phyloP scores from a whole-genome alignment of 2,329 filamentous ascomycete genomes.

The Didymella keratinophila region DNA sequence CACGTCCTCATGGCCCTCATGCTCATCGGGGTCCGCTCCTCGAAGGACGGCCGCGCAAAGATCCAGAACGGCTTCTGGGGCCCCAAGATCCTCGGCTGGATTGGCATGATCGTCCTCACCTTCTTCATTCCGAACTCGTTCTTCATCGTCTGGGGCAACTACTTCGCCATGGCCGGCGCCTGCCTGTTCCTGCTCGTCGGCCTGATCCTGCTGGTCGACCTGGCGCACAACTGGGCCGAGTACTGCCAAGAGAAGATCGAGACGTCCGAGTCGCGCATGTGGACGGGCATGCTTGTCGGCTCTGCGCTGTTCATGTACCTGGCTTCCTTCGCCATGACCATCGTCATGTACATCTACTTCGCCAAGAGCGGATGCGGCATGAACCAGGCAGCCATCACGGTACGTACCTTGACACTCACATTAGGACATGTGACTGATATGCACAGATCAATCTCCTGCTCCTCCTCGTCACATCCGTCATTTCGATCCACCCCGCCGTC shows the following conservation, averaged over 20 bases:
- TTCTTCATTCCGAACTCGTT: slow-evolving; percentile 96
- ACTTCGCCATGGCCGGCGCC: slow-evolving; percentile 84
- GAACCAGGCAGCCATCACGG: slow-evolving; percentile 95
- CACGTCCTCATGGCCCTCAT: slow-evolving; percentile 86
- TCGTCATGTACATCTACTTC: slow-evolving; percentile 98
- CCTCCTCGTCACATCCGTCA: slow-evolving; percentile 78
- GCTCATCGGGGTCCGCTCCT: slow-evolving; percentile 84
- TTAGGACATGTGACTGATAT: slow-evolving; percentile 10
- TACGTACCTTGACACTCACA: slow-evolving; percentile 43
- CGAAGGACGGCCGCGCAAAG: slow-evolving; percentile 83
- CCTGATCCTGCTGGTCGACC: slow-evolving; percentile 88
- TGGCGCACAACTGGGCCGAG: slow-evolving; percentile 97
- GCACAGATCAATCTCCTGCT: slow-evolving; percentile 79
- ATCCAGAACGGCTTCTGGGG: slow-evolving; percentile 99
- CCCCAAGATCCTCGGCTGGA: slow-evolving; percentile 90
- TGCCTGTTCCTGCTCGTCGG: slow-evolving; percentile 94
- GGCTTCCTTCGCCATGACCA: slow-evolving; percentile 88
- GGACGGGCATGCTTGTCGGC: slow-evolving; percentile 87
- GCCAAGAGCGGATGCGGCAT: slow-evolving; percentile 82
- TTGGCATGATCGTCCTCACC: slow-evolving; percentile 84
- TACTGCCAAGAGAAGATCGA: slow-evolving; percentile 95
- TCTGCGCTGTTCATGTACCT: slow-evolving; percentile 95
- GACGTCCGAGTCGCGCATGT: slow-evolving; percentile 80
- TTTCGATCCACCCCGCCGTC: slow-evolving; percentile 88
- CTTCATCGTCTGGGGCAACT: slow-evolving; percentile 96